These are phyloP conservation scores for Jacaranda copaia DNA, from an alignment of 257 asterid genomes.

Conservation along the genomic window DNA sequence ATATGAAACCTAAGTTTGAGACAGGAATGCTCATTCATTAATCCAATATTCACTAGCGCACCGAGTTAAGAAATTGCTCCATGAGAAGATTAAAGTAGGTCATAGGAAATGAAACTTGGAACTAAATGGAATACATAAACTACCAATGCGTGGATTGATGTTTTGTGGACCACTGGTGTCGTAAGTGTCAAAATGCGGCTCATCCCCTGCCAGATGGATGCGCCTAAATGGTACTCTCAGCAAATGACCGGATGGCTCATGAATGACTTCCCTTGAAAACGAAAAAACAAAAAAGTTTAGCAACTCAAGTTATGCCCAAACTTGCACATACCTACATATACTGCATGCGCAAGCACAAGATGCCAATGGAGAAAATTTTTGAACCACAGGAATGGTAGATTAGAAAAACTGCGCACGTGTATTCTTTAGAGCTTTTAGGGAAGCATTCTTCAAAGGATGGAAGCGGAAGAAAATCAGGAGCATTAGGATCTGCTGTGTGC, in stretches of 20 bases:
- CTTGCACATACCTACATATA: not conserved
- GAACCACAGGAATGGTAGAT: not conserved
- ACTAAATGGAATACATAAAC: not conserved
- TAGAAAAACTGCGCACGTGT: slow-evolving; percentile 53
- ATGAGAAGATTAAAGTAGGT: not conserved
- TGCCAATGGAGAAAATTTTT: not conserved
- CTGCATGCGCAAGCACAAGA: not conserved
- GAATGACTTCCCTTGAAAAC: slow-evolving; percentile 78
- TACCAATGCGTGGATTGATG: slow-evolving; percentile 75
- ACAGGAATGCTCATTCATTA: not conserved
- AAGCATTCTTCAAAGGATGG: slow-evolving; percentile 96
- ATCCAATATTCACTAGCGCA: slow-evolving; percentile 15
- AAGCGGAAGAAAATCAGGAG: slow-evolving; percentile 92
- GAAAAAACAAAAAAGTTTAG: slow-evolving; percentile 7
- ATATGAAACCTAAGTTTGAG: slow-evolving; percentile 5
- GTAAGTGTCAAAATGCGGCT: slow-evolving; percentile 90
- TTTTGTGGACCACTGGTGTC: slow-evolving; percentile 98
- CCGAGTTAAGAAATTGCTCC: not conserved
- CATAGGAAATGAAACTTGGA: not conserved
- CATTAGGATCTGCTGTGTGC: slow-evolving; percentile 88
- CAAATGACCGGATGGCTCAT: slow-evolving; percentile 79
- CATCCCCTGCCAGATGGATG: slow-evolving; percentile 83
- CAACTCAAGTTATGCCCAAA: not conserved
- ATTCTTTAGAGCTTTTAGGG: slow-evolving; percentile 90
- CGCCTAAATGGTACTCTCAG: slow-evolving; percentile 91